Evolutionary conservation across 2,329 filamentous ascomycete species (phyloP), one percentile per base, ranked within the genome.

Genomic region (Sordariomycetes sp.): DNA sequence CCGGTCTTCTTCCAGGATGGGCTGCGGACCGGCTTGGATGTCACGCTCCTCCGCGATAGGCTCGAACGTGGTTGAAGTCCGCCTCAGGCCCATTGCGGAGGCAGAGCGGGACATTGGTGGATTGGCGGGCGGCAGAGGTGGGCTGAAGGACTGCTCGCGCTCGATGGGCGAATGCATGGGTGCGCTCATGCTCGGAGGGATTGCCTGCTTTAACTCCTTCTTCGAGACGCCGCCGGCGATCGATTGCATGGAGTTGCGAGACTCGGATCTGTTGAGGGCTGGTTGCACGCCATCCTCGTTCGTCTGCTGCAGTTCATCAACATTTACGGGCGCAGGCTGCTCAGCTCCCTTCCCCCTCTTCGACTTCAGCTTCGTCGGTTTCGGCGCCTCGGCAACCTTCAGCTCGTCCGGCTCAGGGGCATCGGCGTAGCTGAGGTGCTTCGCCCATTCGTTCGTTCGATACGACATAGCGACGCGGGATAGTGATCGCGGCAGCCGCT

Each of bases 381-480:
- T 40, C 47, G 29, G 29, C 8, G 32, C 21, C 45, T 68, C 54
- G 41, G 68, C 49, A 4, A 75, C 50, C 17, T 71, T 64, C 10
- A 83, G 54, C 3, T 76, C 70, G 7, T 86, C 79, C 1, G 71
- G 56, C 31, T 78, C 72, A 2, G 86, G 86, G 5, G 64, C 61
- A 12, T 95, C 88, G 6, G 90, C 87, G 27, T 72, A 64, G 42
- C 79, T 77, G 9, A 94, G 67, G 54, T 94, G 86, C 54, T 94
- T 95, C 0, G 87, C 86, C 90, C 90, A 96, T 59, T 96, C 90
- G 43, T 94, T 94, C 2, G 87, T 95, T 37, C 90, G 76, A 51
- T 92, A 94, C 0, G 82, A 84, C 53, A 86, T 65, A 2, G 87
- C 82, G 8, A 94, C 73, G 40, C 75, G 80, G 2, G 87, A 92